Conservation (phyloP, 1,284 basidiomycete genomes). For the Ganoderma leucocontextum region DNA sequence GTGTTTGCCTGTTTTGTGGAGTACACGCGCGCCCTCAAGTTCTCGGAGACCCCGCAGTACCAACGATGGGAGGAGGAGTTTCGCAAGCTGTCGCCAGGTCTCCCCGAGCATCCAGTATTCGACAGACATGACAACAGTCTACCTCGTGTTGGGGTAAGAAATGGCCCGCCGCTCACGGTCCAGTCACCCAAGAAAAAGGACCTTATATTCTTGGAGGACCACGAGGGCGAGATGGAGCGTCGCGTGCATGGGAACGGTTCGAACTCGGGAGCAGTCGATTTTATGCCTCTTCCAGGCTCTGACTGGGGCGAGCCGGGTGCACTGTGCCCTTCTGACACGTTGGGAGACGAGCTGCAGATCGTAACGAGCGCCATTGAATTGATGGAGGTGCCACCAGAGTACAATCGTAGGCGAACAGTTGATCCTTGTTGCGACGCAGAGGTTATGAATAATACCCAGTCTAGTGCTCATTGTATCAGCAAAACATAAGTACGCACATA, state of each 20-base stretch:
- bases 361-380: background rate
- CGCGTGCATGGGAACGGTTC: background rate
- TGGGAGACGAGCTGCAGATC: background rate
- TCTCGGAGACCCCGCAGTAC: background rate
- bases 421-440: background rate
- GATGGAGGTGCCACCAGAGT: background rate
- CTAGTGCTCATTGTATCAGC: background rate
- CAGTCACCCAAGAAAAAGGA: background rate
- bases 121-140: background rate
- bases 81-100: background rate
- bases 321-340: background rate
- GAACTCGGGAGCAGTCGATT: background rate
- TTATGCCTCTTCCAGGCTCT: background rate
- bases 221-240: background rate
- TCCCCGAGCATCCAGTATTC: background rate
- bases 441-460: slow-evolving; percentile 1
- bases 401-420: background rate
- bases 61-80: background rate
- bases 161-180: background rate
- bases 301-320: background rate
- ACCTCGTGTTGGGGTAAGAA: background rate
- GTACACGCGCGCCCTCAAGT: background rate
- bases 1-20: background rate
- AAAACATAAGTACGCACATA: no score
- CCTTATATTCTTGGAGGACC: background rate